These are phyloP conservation scores for Edaphochlamys debaryana DNA, from an alignment of 139 green algal species.

Conservation along the genomic window DNA sequence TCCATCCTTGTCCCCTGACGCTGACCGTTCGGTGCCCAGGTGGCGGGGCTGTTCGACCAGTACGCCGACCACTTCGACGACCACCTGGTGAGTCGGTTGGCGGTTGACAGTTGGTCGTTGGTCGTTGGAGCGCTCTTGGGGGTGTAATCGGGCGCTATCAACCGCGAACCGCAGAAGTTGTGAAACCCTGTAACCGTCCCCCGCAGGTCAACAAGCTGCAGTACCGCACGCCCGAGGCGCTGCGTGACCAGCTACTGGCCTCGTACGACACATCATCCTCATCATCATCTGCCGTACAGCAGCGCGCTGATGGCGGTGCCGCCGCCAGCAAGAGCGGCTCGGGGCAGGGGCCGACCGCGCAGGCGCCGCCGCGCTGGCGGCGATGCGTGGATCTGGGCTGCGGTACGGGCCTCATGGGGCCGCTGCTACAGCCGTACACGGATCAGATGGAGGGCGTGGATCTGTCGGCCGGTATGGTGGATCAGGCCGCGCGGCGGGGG, in stretches of 20 bases:
- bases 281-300: no score
- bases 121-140: no score
- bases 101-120: no score
- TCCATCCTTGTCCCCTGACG: no score
- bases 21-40: no score
- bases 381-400: constrained; percentile 68
- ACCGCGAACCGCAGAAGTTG: no score
- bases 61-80: constrained; percentile 67
- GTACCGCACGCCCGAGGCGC: constrained; percentile 43
- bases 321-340: background rate
- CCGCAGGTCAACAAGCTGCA: constrained; percentile 26
- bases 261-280: no score
- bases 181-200: no score
- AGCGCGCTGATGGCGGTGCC: background rate
- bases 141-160: no score
- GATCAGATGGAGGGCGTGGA: constrained; percentile 60
- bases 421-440: constrained; percentile 52
- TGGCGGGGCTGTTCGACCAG: constrained; percentile 67
- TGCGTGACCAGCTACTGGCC: constrained; percentile 34
- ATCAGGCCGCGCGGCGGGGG: constrained; percentile 45
- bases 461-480: constrained; percentile 66
- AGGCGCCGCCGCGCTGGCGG: background rate
- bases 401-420: constrained; percentile 73
- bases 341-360: background rate
- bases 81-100: constrained; percentile 58